These are phyloP conservation scores for Guadua angustifolia DNA, from an alignment of 176 grass and related monocot genomes.

Conservation along the genomic window DNA sequence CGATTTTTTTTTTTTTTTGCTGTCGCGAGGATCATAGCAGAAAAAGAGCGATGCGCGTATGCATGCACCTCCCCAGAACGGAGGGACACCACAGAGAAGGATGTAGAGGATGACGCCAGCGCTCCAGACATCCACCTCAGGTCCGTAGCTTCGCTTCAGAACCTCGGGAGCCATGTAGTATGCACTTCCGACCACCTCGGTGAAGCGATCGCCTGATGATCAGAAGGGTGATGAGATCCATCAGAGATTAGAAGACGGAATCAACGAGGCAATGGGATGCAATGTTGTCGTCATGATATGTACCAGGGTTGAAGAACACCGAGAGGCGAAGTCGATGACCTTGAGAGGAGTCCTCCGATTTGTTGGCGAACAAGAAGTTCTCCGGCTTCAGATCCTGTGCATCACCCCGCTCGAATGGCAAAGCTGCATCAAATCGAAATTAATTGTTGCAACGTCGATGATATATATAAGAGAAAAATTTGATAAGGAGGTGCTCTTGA, in stretches of 20 bases:
- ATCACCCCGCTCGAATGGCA: conserved; percentile 80
- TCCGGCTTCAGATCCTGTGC: conserved; percentile 89
- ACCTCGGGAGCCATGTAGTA: conserved; percentile 95
- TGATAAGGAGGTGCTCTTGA: neutral
- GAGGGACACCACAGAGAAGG: conserved; percentile 80
- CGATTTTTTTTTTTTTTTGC: too few species aligned
- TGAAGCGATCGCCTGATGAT: conserved; percentile 68
- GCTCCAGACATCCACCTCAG: conserved; percentile 84
- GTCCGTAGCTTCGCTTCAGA: conserved; percentile 67
- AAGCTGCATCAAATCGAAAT: conserved; percentile 36
- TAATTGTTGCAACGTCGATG: neutral
- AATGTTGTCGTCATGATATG: neutral
- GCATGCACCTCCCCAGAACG: conserved; percentile 70
- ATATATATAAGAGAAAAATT: neutral
- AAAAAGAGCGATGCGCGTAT: too few species aligned
- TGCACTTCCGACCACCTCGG: conserved; percentile 79
- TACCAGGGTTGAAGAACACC: conserved; percentile 75
- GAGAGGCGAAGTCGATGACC: conserved; percentile 95
- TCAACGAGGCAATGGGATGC: neutral
- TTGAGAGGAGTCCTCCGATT: conserved; percentile 71
- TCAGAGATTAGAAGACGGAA: neutral
- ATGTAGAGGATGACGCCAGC: conserved; percentile 94
- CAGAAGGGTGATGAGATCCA: neutral
- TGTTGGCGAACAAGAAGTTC: conserved; percentile 84
- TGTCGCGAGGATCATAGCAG: too few species aligned